phyloP scores from a whole-genome alignment of 192 early-diverging fungal species.

The Oehlia diaphana region DNA sequence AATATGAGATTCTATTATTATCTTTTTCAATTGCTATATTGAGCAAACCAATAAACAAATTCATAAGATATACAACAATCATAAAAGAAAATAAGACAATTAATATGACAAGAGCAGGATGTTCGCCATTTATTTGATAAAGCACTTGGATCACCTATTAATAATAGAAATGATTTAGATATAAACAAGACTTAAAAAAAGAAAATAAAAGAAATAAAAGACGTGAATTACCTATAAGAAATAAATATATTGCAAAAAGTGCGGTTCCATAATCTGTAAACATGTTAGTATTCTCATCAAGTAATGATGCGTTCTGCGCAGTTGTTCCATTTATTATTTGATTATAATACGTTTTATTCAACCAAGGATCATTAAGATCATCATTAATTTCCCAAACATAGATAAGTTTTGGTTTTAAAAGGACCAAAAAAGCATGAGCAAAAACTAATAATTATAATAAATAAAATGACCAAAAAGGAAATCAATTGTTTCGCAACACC shows the following conservation, averaged over 20 bases:
- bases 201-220: too few relatives aligned
- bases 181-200: background rate
- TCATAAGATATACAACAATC: constrained; percentile 3
- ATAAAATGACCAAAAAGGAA: background rate
- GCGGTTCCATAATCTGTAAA: background rate
- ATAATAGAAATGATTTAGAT: background rate
- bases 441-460: constrained; percentile 4
- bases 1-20: background rate
- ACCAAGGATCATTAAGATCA: constrained; percentile 1
- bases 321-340: background rate
- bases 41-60: constrained; percentile 20
- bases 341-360: background rate
- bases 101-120: background rate
- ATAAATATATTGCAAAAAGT: background rate
- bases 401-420: background rate
- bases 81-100: constrained; percentile 13
- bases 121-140: background rate
- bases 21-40: background rate
- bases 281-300: constrained; percentile 3
- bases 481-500: background rate
- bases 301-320: background rate
- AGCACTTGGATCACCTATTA: background rate
- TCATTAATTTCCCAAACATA: background rate
- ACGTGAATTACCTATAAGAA: background rate
- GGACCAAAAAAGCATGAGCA: background rate